These are phyloP conservation scores for Wilcoxina mikolae DNA, from an alignment of 495 filamentous ascomycete genomes.

Conservation along the genomic window DNA sequence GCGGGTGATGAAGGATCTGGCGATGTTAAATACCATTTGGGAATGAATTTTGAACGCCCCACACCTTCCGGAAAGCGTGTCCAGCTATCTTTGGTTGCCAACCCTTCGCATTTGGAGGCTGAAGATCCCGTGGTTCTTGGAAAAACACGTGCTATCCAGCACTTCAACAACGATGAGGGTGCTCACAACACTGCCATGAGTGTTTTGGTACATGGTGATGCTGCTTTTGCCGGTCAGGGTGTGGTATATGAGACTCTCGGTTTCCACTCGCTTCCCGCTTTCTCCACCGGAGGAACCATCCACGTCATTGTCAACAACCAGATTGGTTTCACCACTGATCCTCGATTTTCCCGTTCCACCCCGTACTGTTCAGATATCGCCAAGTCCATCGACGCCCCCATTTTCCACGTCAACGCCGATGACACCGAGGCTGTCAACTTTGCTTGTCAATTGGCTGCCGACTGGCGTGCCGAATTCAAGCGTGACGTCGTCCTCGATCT, in stretches of 20 bases:
- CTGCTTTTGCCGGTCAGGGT: slow-evolving; percentile 90
- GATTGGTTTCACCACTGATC: slow-evolving; percentile 99
- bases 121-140: slow-evolving; percentile 96
- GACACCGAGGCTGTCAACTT: slow-evolving; percentile 98
- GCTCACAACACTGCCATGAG: slow-evolving; percentile 81
- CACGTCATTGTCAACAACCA: slow-evolving; percentile 99
- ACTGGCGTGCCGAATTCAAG: slow-evolving; percentile 97
- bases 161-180: slow-evolving; percentile 95
- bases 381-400: slow-evolving; percentile 92
- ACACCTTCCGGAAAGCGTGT: slow-evolving; percentile 97
- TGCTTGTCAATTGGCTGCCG: slow-evolving; percentile 87
- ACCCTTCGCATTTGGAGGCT: slow-evolving; percentile 95
- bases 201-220: slow-evolving; percentile 89
- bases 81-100: slow-evolving; percentile 92
- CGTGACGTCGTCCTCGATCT: slow-evolving; percentile 94
- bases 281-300: slow-evolving; percentile 94
- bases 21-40: slow-evolving; percentile 97
- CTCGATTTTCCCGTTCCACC: slow-evolving; percentile 88
- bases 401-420: slow-evolving; percentile 98
- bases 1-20: slow-evolving; percentile 91
- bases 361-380: slow-evolving; percentile 98
- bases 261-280: slow-evolving; percentile 85
- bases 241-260: slow-evolving; percentile 97
- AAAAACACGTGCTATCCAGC: slow-evolving; percentile 93
- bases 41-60: slow-evolving; percentile 98